These are phyloP conservation scores for Heracleum sosnowskyi DNA, from an alignment of 129 eudicot genomes.

Conservation along the genomic window DNA sequence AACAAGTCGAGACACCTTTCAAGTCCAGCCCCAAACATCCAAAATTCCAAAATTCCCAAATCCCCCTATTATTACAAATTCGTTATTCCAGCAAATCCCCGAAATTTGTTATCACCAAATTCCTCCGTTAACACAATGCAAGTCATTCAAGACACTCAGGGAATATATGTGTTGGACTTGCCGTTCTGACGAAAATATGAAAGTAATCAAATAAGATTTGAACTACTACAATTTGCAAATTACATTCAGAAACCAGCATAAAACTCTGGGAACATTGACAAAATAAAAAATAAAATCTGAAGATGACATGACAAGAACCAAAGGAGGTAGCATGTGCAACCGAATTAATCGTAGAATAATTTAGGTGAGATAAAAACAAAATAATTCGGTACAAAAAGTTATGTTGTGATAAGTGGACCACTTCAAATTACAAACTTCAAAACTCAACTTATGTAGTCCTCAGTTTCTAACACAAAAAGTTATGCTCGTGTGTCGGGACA, in stretches of 20 bases:
- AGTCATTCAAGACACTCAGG: no score
- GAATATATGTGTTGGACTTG: not conserved
- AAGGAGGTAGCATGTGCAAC: conserved; percentile 3
- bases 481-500: no score
- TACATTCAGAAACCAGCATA: not conserved
- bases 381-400: not conserved
- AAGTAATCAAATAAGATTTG: no score
- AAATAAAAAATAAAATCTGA: not conserved
- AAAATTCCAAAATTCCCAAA: no score
- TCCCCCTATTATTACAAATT: no score
- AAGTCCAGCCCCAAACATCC: no score
- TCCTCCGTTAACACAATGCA: no score
- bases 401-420: not conserved
- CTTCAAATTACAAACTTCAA: not conserved
- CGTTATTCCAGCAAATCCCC: no score
- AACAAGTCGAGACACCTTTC: no score
- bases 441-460: no score
- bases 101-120: no score
- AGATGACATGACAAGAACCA: not conserved
- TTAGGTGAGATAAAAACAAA: not conserved
- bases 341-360: not conserved
- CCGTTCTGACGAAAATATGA: not conserved
- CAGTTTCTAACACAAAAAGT: no score
- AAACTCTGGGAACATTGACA: not conserved
- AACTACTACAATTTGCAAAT: not conserved